Percentiles rank a stretch among this genome's conserved stretches.
Evolutionary conservation across 768 basidiomycete species (phyloP).

Genomic region (Brasilioporus rufonigricans): DNA sequence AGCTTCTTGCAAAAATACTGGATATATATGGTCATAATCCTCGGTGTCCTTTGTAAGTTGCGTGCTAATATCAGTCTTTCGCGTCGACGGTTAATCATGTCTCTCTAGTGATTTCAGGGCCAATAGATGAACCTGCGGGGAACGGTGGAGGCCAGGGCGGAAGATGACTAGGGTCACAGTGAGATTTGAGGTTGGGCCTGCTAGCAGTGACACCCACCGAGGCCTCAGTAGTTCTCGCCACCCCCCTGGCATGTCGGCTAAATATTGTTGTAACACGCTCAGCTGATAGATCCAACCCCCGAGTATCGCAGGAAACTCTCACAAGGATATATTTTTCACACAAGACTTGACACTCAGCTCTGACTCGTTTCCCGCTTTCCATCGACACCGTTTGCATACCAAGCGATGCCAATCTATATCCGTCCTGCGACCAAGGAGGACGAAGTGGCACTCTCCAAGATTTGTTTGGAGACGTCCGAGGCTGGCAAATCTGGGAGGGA

Average conservation of each 20-base stretch:
- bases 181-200: not conserved
- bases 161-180: constrained; percentile 14
- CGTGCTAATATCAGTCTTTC: not conserved
- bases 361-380: not conserved
- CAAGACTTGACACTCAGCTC: not conserved
- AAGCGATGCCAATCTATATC: constrained; percentile 42
- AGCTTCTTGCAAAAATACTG: constrained; percentile 88
- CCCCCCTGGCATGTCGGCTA: constrained; percentile 10
- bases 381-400: not conserved
- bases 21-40: constrained; percentile 68
- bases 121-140: constrained; percentile 26
- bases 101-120: constrained; percentile 29
- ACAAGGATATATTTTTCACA: not conserved
- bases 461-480: constrained; percentile 74
- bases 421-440: constrained; percentile 58
- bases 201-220: not conserved
- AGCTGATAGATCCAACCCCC: constrained; percentile 3
- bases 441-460: constrained; percentile 54
- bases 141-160: constrained; percentile 21
- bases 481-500: constrained; percentile 65
- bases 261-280: constrained; percentile 18
- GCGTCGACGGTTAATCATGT: not conserved
- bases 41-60: constrained; percentile 58
- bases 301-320: no score
- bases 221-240: constrained; percentile 2